Base-by-base conservation (phyloP, 1,139 yeast species). In the Pichia sp. region DNA sequence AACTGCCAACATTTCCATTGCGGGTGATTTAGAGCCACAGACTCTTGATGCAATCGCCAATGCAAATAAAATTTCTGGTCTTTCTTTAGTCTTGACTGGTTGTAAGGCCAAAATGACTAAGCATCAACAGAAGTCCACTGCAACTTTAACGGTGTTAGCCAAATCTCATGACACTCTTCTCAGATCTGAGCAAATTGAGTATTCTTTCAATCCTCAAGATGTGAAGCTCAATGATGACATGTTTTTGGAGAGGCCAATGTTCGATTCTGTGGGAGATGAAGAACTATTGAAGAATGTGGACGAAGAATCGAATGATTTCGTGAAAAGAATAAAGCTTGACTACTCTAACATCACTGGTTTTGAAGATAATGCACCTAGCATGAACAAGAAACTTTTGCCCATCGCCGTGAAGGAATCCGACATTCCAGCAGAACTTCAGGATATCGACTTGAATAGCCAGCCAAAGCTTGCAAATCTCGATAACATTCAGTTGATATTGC, bases 71-170 rank as follows among this genome's bases (percentile, higher is more conserved):
- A 51, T 76, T 10, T 76, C 94, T 0, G 72, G 75, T 1, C 66
- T 93, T 33, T 63, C 69, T 29, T 71, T 81, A 44, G 71, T 80
- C 1, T 61, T 88, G 33, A 81, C 96, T 1, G 98, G 98, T 46
- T 85, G 91, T 33, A 76, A 78, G 48, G 96, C 95, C 6, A 83
- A 80, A 53, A 69, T 93, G 55, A 88, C 98, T 4, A 85, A 84
- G 56, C 84, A 65, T 54, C 99, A 91, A 59, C 70, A 69, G 31
- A 70, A 67, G 32, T 75, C 78, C 19, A 73, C 83, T 13, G 72
- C 96, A 0, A 76, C 86, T 32, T 69, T 91, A 46, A 72, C 88
- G n/a, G 73, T 87, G 22, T 62, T 88, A 25, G 97, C 97, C 1
- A 73, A 73, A 47, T 74, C 81, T 44, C 51, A 57, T 22, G 55